Conservation (phyloP, 2,329 filamentous ascomycete species). For the Colletotrichum camelliae region DNA sequence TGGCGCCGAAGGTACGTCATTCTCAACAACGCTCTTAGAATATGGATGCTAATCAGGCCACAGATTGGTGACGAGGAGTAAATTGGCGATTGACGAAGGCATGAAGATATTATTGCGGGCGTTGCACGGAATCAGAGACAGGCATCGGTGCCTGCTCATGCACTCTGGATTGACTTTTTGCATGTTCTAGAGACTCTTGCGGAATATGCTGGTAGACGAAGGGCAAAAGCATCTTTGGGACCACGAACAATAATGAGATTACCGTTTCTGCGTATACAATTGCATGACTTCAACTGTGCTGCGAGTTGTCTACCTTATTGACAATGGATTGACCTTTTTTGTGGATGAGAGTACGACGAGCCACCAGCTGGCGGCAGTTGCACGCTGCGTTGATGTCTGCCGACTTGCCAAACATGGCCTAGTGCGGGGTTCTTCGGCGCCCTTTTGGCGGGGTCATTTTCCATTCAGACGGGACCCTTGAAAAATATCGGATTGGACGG, state of each 20-base stretch:
- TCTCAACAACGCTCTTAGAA: background rate
- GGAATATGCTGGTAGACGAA: slow-evolving; percentile 9
- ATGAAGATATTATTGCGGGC: slow-evolving; percentile 17
- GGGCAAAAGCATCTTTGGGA: slow-evolving; percentile 16
- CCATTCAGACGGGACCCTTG: background rate
- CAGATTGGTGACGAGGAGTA: slow-evolving; percentile 48
- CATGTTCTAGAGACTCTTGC: slow-evolving; percentile 17
- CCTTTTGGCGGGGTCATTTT: slow-evolving; percentile 19
- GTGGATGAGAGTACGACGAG: background rate
- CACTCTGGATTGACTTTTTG: slow-evolving; percentile 22
- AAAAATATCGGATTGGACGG: slow-evolving; percentile 6
- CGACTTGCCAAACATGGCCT: background rate
- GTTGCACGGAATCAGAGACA: slow-evolving; percentile 18
- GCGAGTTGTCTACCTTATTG: background rate
- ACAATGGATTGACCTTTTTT: background rate
- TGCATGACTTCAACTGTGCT: background rate
- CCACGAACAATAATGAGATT: slow-evolving; percentile 19
- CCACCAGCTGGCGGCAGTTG: slow-evolving; percentile 12
- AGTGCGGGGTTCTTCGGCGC: slow-evolving; percentile 19
- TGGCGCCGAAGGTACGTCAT: slow-evolving; percentile 86
- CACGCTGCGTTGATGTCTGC: too few relatives aligned
- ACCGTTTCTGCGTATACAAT: slow-evolving; percentile 7
- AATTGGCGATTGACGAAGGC: slow-evolving; percentile 7
- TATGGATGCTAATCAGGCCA: background rate
- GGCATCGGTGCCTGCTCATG: slow-evolving; percentile 8